Evolutionary conservation across 2,329 filamentous ascomycete genomes (phyloP).

Genomic region (Paracorniculantispora psalliotae): DNA sequence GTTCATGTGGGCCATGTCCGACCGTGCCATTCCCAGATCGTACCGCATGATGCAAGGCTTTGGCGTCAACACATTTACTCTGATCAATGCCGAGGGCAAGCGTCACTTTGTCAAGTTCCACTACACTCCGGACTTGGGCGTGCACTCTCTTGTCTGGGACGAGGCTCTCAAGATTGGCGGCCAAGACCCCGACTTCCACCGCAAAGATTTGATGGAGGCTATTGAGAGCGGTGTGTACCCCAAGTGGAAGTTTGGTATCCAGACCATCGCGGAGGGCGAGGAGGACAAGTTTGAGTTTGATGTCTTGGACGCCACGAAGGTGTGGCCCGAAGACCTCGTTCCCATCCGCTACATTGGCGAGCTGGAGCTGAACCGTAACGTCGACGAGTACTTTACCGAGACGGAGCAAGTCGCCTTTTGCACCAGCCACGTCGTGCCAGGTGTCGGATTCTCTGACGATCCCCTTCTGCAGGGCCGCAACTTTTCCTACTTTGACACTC

Average conservation of each 20-base stretch:
- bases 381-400: constrained; percentile 77
- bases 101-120: constrained; percentile 74
- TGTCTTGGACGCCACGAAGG: constrained; percentile 77
- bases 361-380: constrained; percentile 71
- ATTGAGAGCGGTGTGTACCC: constrained; percentile 68
- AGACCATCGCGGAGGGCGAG: constrained; percentile 65
- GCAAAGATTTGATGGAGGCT: constrained; percentile 69
- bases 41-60: constrained; percentile 86
- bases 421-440: constrained; percentile 72
- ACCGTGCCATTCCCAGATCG: constrained; percentile 66
- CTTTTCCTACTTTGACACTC: constrained; percentile 62
- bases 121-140: constrained; percentile 68
- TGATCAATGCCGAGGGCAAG: constrained; percentile 63
- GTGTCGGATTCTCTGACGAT: constrained; percentile 72
- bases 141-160: constrained; percentile 74
- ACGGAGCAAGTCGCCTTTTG: constrained; percentile 82
- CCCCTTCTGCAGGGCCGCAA: constrained; percentile 71
- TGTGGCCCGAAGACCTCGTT: constrained; percentile 75
- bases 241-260: constrained; percentile 80
- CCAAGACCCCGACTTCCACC: constrained; percentile 76
- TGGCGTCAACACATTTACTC: constrained; percentile 73
- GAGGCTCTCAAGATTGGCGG: constrained; percentile 71
- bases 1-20: constrained; percentile 75
- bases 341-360: constrained; percentile 75
- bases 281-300: constrained; percentile 81